phyloP scores from a whole-genome alignment of 2,329 filamentous ascomycete species.

The Parastagonospora nodorum region DNA sequence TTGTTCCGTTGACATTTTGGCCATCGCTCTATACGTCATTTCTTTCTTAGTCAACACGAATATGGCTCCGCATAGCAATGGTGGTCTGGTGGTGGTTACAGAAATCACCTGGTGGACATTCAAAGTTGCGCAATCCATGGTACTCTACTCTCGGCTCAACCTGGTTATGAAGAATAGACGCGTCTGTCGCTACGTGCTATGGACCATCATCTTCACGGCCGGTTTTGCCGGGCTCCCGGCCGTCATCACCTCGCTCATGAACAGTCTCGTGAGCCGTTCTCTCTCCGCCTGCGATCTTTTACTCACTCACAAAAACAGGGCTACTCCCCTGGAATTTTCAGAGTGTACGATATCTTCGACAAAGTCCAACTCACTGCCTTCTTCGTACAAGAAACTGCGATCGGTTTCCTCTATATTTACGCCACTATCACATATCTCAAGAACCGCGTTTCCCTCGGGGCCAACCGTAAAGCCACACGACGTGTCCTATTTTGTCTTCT shows the following conservation, averaged over 20 bases:
- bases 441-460: conserved; percentile 18
- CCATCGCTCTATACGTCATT: conserved; percentile 46
- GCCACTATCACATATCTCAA: conserved; percentile 53
- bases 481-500: conserved; percentile 42
- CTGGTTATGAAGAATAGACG: conserved; percentile 53
- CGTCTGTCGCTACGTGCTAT: conserved; percentile 49
- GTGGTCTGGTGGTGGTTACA: conserved; percentile 47
- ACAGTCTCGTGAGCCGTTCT: conserved; percentile 35
- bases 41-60: conserved; percentile 49
- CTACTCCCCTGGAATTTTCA: conserved; percentile 14
- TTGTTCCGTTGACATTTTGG: conserved; percentile 27
- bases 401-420: conserved; percentile 55
- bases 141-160: conserved; percentile 66
- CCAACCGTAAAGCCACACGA: conserved; percentile 12
- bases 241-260: conserved; percentile 58
- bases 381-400: conserved; percentile 46
- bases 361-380: conserved; percentile 48
- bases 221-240: conserved; percentile 59
- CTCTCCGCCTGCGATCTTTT: not conserved
- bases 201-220: conserved; percentile 61
- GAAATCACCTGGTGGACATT: conserved; percentile 62
- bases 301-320: conserved; percentile 16
- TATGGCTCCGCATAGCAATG: too few species aligned
- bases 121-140: conserved; percentile 64
- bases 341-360: conserved; percentile 37